Percentiles rank a stretch among this genome's conserved stretches.
phyloP scores from a whole-genome alignment of 2,329 filamentous ascomycete species.

The Fusarium lateritium region DNA sequence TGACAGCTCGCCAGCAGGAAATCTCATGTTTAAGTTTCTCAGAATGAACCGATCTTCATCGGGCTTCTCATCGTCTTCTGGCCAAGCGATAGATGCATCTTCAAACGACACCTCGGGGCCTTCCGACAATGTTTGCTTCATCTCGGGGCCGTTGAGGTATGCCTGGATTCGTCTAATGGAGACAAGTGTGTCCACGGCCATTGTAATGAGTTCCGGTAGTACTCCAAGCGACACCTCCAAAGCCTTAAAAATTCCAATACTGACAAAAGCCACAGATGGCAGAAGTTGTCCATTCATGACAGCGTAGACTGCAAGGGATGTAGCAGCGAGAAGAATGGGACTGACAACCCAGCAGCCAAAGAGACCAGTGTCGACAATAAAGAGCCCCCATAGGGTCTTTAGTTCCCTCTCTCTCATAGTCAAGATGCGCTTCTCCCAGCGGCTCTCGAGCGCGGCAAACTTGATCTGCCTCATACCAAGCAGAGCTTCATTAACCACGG shows the following conservation, averaged over 20 bases:
- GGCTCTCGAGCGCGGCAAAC: slow-evolving; percentile 81
- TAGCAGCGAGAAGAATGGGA: slow-evolving; percentile 80
- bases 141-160: slow-evolving; percentile 78
- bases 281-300: slow-evolving; percentile 72
- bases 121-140: slow-evolving; percentile 66
- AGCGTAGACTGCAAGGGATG: slow-evolving; percentile 79
- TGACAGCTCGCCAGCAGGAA: slow-evolving; percentile 78
- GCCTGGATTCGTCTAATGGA: slow-evolving; percentile 79
- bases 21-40: slow-evolving; percentile 74
- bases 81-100: slow-evolving; percentile 80
- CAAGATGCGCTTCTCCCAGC: slow-evolving; percentile 80
- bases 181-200: slow-evolving; percentile 80
- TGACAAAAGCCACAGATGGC: slow-evolving; percentile 84
- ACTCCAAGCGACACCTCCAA: slow-evolving; percentile 80
- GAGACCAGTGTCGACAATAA: slow-evolving; percentile 73
- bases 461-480: slow-evolving; percentile 89
- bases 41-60: slow-evolving; percentile 75
- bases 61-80: slow-evolving; percentile 72
- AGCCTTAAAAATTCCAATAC: slow-evolving; percentile 80
- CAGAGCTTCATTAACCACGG: slow-evolving; percentile 81
- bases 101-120: slow-evolving; percentile 75
- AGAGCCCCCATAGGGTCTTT: slow-evolving; percentile 75
- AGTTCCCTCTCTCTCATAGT: slow-evolving; percentile 77
- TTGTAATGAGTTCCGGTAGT: slow-evolving; percentile 80
- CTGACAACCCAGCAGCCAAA: slow-evolving; percentile 80